Base-by-base conservation (phyloP, 306 rosid genomes). In the Abrus pulchellus region DNA sequence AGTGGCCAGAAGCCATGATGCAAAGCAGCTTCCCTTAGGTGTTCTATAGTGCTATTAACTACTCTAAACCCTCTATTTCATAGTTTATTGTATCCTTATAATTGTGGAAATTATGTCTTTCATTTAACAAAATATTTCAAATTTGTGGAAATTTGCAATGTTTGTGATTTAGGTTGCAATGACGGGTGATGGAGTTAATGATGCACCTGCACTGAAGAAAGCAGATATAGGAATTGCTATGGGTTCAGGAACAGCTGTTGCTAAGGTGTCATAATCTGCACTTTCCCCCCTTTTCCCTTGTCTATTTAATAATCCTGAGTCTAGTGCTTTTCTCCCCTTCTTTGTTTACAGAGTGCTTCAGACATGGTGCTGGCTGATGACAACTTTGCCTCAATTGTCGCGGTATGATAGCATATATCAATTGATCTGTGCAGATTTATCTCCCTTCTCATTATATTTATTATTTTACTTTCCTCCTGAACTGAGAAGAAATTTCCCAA, bases 111-210 rank as follows among this genome's bases (percentile, higher is more conserved):
- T 80, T 7, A 54, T 41, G 76, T 40, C 60, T 80, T 74, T 53
- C 59, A 28, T 64, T 40, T 69, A 27, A 55, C n/a, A 11, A 38
- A 41, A 60, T 77, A 56, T 68, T 68, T 68, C 40, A 54, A 48
- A 33, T 68, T 79, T 80, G 47, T 72, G 43, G 54, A 56, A 76
- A 45, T 75, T 73, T 64, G 69, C 76, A 45, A 27, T 68, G 60
- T 76, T 57, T 52, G 72, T 82, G 74, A 76, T 74, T 65, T 86
- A 94, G 97, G 99, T 95, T 86, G 99, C 99, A 33, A 95, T 95
- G 99, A 95, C 99, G 36, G 99, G 99, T 72, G 99, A 95, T 32
- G 99, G 99, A 53, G 99, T 95, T 86, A 95, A 95, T 78, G 99
- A 95, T 83, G 99, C 99, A 66, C 99, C 99, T 66, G 99, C 99